Evolutionary conservation across 2,329 filamentous ascomycete genomes (phyloP), one percentile per base, ranked within the genome.

Genomic region (Fusarium anguioides): DNA sequence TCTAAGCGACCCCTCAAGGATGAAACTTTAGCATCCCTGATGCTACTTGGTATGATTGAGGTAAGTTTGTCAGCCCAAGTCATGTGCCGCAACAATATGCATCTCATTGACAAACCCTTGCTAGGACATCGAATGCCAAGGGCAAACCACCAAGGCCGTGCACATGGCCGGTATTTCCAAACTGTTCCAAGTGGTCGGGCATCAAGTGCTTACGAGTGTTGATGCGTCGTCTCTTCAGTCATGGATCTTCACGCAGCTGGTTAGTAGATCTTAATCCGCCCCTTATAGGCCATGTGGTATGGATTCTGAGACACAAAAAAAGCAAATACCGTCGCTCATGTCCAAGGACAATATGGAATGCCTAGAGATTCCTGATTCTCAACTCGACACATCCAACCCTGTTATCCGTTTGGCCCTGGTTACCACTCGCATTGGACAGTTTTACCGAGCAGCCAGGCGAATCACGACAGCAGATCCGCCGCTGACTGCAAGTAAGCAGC

Each of bases 41-140:
- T 66, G 64, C 47, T 66, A 14, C 27, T 66, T 18, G 64, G 64
- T 14, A 66, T 66, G 62, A 59, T 66, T 17, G 64, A 66, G 51
- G 64, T 56, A 37, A 17, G 12, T 21, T 20, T 24, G 12, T 27
- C n/a, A n/a, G n/a, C n/a, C n/a, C n/a, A n/a, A n/a, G n/a, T n/a
- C 64, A 23, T 31, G 27, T n/a, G 20, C 21, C 17, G 42, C 21
- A 18, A 52, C 42, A 31, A 52, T 60, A 49, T 46, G 18, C 44
- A 35, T 7, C 29, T 35, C 14, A 21, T 35, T 66, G 29, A 66
- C 40, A 14, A 44, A 36, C n/a, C 21, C 15, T 24, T n/a, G n/a
- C 15, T 20, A 66, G 64, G 64, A 66, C 47, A 66, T 66, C 26
- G 64, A 66, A 5, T 66, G 64, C 44, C 55, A 66, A 59, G 63